These are phyloP conservation scores for Adenanthera pavonina DNA, from an alignment of 306 rosid genomes.

Conservation along the genomic window DNA sequence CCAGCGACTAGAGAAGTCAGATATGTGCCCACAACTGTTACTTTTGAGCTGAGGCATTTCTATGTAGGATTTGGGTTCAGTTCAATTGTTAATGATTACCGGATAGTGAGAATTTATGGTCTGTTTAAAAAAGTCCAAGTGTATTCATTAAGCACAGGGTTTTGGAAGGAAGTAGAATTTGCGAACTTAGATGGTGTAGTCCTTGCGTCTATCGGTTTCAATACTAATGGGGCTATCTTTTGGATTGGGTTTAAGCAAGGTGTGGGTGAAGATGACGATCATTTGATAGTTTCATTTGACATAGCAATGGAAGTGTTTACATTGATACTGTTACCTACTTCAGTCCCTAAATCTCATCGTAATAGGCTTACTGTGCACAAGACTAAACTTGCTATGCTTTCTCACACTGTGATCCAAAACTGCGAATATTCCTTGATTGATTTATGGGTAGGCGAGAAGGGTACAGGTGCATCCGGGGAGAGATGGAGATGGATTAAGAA, in stretches of 20 bases:
- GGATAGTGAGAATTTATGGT: slow-evolving; percentile 1
- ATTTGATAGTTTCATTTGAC: background rate
- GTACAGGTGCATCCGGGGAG: background rate
- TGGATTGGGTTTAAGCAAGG: background rate
- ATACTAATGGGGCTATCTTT: background rate
- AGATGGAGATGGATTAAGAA: slow-evolving; percentile 33
- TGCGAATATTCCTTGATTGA: slow-evolving; percentile 6
- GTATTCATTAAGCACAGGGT: slow-evolving; percentile 16
- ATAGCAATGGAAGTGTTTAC: background rate
- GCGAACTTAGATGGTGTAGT: background rate
- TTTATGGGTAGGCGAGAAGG: slow-evolving; percentile 29
- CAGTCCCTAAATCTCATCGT: background rate
- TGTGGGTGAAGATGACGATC: background rate
- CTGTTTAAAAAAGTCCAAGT: background rate
- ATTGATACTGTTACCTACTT: background rate
- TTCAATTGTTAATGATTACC: slow-evolving; percentile 25
- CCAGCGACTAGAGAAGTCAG: too few relatives aligned
- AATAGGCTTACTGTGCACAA: background rate
- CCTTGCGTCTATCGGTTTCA: background rate
- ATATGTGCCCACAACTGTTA: too few relatives aligned
- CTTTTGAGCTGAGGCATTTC: background rate
- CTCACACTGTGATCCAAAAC: background rate
- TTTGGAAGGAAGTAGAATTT: slow-evolving; percentile 28
- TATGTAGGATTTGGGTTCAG: slow-evolving; percentile 32
- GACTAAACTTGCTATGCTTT: slow-evolving; percentile 31